Conservation (phyloP, 2,329 filamentous ascomycete species). For the Aspergillus pseudoviridinutans region DNA sequence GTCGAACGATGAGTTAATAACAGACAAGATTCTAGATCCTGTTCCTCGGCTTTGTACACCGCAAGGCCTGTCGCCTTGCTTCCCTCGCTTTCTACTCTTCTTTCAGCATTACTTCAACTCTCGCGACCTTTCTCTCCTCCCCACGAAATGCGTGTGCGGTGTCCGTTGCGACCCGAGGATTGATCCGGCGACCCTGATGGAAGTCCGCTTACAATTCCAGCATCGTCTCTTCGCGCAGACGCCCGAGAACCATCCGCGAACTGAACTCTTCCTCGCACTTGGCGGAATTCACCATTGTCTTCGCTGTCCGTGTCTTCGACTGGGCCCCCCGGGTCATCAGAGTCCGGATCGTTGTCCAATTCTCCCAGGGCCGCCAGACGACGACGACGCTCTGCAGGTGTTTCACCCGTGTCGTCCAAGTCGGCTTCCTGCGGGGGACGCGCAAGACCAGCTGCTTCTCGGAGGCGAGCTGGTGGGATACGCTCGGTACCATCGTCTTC, state of each 20-base stretch:
- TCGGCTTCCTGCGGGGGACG: constrained; percentile 22
- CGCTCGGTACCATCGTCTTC: constrained; percentile 43
- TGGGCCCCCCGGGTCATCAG: constrained; percentile 18
- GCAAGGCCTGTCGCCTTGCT: neutral
- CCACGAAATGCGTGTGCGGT: constrained; percentile 38
- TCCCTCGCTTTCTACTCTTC: neutral
- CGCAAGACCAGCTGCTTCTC: constrained; percentile 27
- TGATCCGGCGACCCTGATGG: constrained; percentile 12
- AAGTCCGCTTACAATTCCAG: constrained; percentile 7
- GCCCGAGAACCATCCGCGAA: constrained; percentile 32
- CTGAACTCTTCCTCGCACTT: constrained; percentile 24
- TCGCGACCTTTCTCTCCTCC: constrained; percentile 38
- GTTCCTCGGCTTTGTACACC: neutral
- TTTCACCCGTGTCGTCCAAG: constrained; percentile 39
- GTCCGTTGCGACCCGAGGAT: constrained; percentile 6
- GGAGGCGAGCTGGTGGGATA: constrained; percentile 36
- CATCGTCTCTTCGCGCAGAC: constrained; percentile 17
- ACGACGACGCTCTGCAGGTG: constrained; percentile 44
- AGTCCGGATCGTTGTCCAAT: constrained; percentile 24
- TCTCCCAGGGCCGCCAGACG: constrained; percentile 43
- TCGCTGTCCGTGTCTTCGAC: constrained; percentile 23
- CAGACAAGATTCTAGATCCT: neutral
- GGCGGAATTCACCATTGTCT: constrained; percentile 17
- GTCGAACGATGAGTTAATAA: neutral
- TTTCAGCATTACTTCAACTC: neutral